Evolutionary conservation across 75 land plant species (phyloP), one percentile per base, ranked within the genome.

Genomic region (Picea glauca): DNA sequence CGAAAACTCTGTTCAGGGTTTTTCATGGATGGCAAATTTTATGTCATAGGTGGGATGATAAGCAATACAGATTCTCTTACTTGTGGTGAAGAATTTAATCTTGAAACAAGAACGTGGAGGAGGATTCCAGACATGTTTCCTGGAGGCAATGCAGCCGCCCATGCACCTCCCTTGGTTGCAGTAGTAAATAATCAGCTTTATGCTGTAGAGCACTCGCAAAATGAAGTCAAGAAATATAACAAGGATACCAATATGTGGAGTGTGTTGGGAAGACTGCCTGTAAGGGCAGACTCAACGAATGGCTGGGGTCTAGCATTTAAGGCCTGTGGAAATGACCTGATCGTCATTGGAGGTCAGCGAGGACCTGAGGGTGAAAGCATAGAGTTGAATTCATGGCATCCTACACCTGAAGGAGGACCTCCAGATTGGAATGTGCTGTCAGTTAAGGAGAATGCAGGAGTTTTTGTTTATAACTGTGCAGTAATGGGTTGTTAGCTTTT

Each of bases 1-100:
- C 85, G 92, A 61, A 85, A 77, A 58, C 46, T 83, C 38, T 88
- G 88, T 21, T 85, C 91, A 30, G 92, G 92, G 1, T 88, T 88
- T 58, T 85, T 83, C 60, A 88, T 90, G 91, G 92, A 90, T 79
- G 90, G 92, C 40, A 90, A 90, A 60, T 90, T 90, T 59, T 88
- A 90, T 74, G 92, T 86, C 3, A 88, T 90, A 13, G 92, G 92
- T 7, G 92, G 92, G 33, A 88, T 83, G 86, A 68, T 75, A 5
- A 82, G 82, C 60, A 74, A 77, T 38, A 80, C 77, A 8, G 82
- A 75, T 15, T 73, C 80, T 33, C 78, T 90, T 32, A 82, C 84
- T 1, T 85, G 90, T 59, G 92, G 90, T 1, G 92, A 88, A 60
- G 90, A 88, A 84, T 90, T 81, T 61, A 57, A 90, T 58, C 78